phyloP scores from a whole-genome alignment of 345 rosid genomes.

The Boechera retrofracta region DNA sequence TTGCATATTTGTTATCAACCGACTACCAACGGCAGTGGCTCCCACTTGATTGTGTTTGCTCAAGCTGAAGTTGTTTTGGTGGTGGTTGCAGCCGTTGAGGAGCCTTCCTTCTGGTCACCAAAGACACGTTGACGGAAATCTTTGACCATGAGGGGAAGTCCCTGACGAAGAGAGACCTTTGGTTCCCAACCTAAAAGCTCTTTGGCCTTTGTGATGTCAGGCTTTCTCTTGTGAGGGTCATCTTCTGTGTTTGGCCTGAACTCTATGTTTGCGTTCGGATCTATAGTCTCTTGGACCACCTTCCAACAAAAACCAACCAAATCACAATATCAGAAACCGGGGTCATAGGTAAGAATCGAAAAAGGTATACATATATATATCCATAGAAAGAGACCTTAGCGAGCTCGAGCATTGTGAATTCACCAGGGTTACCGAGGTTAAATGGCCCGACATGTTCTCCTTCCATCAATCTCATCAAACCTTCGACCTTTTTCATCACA shows the following conservation, averaged over 20 bases:
- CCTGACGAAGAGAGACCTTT: constrained; percentile 69
- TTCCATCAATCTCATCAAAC: constrained; percentile 94
- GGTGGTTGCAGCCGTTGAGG: constrained; percentile 37
- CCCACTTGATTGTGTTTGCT: constrained; percentile 33
- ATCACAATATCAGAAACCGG: constrained; percentile 7
- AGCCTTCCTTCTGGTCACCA: constrained; percentile 55
- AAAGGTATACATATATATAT: neutral
- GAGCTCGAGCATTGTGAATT: constrained; percentile 99
- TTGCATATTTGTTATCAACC: constrained; percentile 2
- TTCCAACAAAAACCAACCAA: constrained; percentile 37
- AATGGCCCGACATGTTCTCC: constrained; percentile 97
- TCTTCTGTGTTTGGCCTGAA: constrained; percentile 89
- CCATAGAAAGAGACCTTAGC: constrained; percentile 62
- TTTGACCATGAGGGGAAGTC: constrained; percentile 79
- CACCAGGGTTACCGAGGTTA: constrained; percentile 99
- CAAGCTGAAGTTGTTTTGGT: constrained; percentile 46
- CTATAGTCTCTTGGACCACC: constrained; percentile 82
- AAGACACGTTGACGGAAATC: constrained; percentile 81
- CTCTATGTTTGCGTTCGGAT: constrained; percentile 81
- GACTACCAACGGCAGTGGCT: constrained; percentile 8
- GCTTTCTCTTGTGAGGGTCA: constrained; percentile 88
- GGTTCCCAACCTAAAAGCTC: constrained; percentile 82
- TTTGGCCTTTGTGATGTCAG: constrained; percentile 85
- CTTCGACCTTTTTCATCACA: constrained; percentile 70
- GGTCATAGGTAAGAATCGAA: neutral